Percentiles rank a stretch among this genome's conserved stretches.
phyloP scores from a whole-genome alignment of 1,139 yeast genomes.

The Sugiyamaella grinbergsii region DNA sequence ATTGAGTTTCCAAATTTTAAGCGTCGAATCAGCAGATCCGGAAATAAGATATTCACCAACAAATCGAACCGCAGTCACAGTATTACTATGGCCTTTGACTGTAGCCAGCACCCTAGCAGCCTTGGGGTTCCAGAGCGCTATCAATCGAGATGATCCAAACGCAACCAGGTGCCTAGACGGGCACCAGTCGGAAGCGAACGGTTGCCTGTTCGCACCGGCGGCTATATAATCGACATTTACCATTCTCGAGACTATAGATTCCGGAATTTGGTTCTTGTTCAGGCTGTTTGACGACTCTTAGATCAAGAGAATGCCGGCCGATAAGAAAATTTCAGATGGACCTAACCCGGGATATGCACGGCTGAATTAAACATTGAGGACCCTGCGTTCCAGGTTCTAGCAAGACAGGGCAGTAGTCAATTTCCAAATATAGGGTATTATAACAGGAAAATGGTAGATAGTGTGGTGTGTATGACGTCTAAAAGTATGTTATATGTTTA shows the following conservation, averaged over 20 bases:
- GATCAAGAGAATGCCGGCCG: neutral
- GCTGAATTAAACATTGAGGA: neutral
- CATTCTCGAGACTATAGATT: neutral
- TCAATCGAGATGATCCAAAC: slow-evolving; percentile 71
- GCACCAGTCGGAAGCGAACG: slow-evolving; percentile 64
- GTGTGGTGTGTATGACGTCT: no score
- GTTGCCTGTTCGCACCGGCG: slow-evolving; percentile 78
- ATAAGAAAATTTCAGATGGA: slow-evolving; percentile 6
- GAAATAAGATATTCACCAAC: slow-evolving; percentile 53
- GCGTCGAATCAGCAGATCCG: slow-evolving; percentile 63
- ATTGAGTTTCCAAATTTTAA: slow-evolving; percentile 60
- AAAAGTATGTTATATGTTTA: no score
- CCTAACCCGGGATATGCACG: slow-evolving; percentile 14
- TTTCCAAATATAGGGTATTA: no score
- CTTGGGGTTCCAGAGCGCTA: slow-evolving; percentile 80
- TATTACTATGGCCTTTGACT: slow-evolving; percentile 39
- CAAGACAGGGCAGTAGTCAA: neutral
- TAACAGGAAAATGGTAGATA: no score
- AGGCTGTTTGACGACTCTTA: neutral
- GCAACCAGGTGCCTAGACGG: slow-evolving; percentile 53
- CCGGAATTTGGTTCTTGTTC: neutral
- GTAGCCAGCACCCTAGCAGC: slow-evolving; percentile 30
- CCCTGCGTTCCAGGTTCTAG: neutral
- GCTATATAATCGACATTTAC: slow-evolving; percentile 50
- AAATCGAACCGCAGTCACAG: slow-evolving; percentile 41